phyloP scores from a whole-genome alignment of 176 grass and related monocot genomes.

The Musa beccarii region DNA sequence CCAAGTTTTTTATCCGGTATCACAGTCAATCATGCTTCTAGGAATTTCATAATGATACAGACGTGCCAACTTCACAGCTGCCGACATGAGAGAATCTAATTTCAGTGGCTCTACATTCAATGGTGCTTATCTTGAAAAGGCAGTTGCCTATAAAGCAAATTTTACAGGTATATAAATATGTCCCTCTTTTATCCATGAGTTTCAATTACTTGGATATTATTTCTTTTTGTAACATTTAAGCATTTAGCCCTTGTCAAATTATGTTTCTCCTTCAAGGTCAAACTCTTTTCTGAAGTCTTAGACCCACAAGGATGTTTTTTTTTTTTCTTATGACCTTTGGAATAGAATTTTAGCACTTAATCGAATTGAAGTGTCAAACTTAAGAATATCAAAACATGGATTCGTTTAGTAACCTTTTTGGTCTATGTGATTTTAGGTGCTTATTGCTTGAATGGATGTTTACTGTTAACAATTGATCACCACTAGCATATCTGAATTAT shows the following conservation, averaged over 20 bases:
- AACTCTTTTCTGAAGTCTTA: neutral
- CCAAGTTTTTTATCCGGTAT: neutral
- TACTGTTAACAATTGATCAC: too few relatives aligned
- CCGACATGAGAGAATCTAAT: conserved; percentile 89
- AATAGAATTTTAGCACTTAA: too few relatives aligned
- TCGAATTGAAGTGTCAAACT: too few relatives aligned
- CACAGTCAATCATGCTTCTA: conserved; percentile 1
- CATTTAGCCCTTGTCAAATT: neutral
- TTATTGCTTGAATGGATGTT: too few relatives aligned
- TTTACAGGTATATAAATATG: conserved; percentile 46
- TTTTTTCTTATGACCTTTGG: too few relatives aligned
- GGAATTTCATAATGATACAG: conserved; percentile 32
- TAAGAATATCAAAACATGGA: too few relatives aligned
- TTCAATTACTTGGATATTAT: conserved; percentile 5
- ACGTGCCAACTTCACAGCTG: conserved; percentile 78
- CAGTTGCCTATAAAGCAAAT: conserved; percentile 91
- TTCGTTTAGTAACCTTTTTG: neutral
- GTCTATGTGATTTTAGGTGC: neutral
- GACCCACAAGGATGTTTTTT: too few relatives aligned
- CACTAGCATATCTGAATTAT: too few relatives aligned
- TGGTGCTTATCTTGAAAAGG: conserved; percentile 96
- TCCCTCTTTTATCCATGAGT: neutral
- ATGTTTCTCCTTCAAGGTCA: neutral
- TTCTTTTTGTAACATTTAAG: neutral
- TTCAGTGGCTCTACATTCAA: conserved; percentile 98